Evolutionary conservation across 1,284 basidiomycete genomes (phyloP).

Genomic region (Pisolithus thermaeus): DNA sequence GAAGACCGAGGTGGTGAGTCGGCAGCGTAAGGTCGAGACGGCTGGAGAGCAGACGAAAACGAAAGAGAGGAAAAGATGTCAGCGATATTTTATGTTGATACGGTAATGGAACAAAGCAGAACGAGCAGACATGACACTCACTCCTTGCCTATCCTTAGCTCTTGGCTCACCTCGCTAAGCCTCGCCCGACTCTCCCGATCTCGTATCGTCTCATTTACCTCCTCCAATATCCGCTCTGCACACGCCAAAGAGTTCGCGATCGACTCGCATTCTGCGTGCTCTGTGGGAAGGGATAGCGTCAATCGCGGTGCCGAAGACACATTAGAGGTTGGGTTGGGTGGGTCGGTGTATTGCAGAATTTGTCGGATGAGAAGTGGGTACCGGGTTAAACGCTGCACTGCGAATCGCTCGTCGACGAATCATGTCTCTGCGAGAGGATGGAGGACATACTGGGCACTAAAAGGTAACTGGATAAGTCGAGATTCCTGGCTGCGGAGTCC

Average conservation of each 20-base stretch:
- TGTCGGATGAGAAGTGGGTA: conserved; percentile 88
- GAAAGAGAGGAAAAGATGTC: neutral
- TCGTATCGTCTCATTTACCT: conserved; percentile 88
- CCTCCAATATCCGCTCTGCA: conserved; percentile 68
- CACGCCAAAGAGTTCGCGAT: conserved; percentile 56
- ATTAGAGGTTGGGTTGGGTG: neutral
- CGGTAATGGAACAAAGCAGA: no score
- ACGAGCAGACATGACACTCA: conserved; percentile 29
- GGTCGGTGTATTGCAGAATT: conserved; percentile 76
- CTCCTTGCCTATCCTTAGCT: conserved; percentile 86
- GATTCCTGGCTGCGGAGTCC: conserved; percentile 70
- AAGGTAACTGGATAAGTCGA: conserved; percentile 88
- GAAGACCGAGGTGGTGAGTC: conserved; percentile 72
- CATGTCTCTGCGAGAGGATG: neutral
- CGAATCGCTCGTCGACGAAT: neutral
- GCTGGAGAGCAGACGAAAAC: conserved; percentile 31
- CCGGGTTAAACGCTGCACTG: conserved; percentile 93
- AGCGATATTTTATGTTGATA: neutral
- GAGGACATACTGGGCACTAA: conserved; percentile 75
- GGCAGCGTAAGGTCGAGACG: conserved; percentile 87
- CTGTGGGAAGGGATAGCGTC: conserved; percentile 6
- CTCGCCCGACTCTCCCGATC: conserved; percentile 77
- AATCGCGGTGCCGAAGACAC: conserved; percentile 2
- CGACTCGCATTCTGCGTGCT: conserved; percentile 42
- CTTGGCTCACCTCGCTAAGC: conserved; percentile 65